Evolutionary conservation across 352 stramenopile genomes (phyloP).

Genomic region (Globisporangium nodosum): DNA sequence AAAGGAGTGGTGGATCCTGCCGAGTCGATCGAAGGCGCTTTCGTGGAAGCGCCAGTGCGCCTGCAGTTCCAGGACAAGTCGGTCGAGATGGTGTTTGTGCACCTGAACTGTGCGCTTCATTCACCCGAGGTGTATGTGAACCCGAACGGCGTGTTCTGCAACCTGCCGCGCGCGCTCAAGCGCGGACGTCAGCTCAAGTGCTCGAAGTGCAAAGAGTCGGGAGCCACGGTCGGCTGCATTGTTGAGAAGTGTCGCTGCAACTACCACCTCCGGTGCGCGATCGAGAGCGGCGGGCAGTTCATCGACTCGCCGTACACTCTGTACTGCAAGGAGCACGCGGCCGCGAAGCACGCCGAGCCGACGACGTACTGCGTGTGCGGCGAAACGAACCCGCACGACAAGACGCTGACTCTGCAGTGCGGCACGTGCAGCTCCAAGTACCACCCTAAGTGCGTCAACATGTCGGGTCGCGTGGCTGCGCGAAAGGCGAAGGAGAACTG

Average conservation of each 20-base stretch:
- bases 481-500: constrained; percentile 49
- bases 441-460: constrained; percentile 78
- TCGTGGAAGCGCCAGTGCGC: constrained; percentile 70
- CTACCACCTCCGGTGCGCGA: constrained; percentile 73
- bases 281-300: constrained; percentile 70
- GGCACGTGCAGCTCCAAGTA: constrained; percentile 59
- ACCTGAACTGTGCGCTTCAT: constrained; percentile 81
- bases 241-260: constrained; percentile 73
- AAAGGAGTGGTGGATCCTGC: constrained; percentile 8
- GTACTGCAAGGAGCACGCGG: constrained; percentile 65
- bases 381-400: constrained; percentile 34
- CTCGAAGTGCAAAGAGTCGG: constrained; percentile 52
- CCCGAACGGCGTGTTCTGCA: constrained; percentile 73
- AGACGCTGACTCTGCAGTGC: constrained; percentile 50
- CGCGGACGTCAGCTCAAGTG: constrained; percentile 74
- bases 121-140: constrained; percentile 82
- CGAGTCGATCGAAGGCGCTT: constrained; percentile 47
- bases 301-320: constrained; percentile 65
- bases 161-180: constrained; percentile 70
- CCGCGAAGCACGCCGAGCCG: constrained; percentile 30
- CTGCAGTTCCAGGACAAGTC: constrained; percentile 66
- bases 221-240: constrained; percentile 73
- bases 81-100: constrained; percentile 60
- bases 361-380: constrained; percentile 45
- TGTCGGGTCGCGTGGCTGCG: constrained; percentile 60